Conservation (phyloP, 225 moss, liverwort and hornwort genomes). For the Thuidium tamariscinum region DNA sequence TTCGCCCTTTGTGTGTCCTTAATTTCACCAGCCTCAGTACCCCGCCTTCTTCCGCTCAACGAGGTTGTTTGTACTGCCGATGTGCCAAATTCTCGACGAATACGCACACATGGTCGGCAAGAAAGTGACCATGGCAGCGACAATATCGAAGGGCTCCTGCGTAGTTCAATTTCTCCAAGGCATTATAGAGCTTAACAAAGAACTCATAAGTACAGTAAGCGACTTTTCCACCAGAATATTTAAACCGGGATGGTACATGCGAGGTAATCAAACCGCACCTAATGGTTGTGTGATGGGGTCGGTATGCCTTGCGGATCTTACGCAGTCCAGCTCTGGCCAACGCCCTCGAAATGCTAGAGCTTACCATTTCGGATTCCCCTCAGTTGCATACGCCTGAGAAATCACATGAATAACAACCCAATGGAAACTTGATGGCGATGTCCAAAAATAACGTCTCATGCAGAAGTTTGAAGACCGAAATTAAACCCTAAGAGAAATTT, state of each 20-base stretch:
- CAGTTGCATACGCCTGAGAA: not conserved
- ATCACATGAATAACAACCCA: not conserved
- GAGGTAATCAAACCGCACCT: not conserved
- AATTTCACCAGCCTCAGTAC: slow-evolving; percentile 1
- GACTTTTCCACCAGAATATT: not conserved
- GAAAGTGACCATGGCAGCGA: not conserved
- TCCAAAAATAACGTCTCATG: not conserved
- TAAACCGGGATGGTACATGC: not conserved
- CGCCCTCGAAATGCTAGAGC: not conserved
- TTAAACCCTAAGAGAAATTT: not conserved
- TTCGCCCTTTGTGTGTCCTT: slow-evolving; percentile 17
- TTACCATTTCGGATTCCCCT: not conserved
- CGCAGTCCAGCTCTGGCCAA: not conserved
- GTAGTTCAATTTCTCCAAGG: not conserved
- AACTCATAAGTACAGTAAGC: not conserved
- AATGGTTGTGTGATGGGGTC: not conserved
- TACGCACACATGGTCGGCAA: not conserved
- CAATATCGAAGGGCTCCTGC: slow-evolving; percentile 1
- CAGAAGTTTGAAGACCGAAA: not conserved
- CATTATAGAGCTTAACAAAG: not conserved
- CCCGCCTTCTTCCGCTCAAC: not conserved
- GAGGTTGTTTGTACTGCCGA: not conserved
- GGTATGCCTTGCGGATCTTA: not conserved
- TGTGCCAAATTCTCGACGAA: not conserved
- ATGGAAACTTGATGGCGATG: not conserved